Base-by-base conservation (phyloP, 768 basidiomycete genomes). In the Hydnum rufescens region DNA sequence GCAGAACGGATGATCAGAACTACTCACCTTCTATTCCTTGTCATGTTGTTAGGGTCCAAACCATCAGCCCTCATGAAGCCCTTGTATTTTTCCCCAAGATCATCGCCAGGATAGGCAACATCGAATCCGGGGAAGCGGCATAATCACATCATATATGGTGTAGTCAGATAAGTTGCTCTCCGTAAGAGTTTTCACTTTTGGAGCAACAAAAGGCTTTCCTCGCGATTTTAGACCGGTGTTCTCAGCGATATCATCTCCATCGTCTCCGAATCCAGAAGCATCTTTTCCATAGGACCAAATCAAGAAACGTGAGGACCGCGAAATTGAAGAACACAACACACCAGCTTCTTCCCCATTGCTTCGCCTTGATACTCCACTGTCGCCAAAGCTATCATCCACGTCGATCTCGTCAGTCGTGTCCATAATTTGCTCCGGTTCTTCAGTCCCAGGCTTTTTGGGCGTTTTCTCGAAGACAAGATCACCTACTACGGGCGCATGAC, bases 91-190 rank as follows among this genome's bases (percentile, higher is more conserved):
- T 92, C 81, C 25, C 90, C 88, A n/a, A 96, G 74, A 19, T 69
- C 59, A 8, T 90, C 90, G 3, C 80, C 83, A 0, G 95, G 95
- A 63, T 87, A 96, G 31, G 82, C 81, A 19, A 97, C 87, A 60
- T 93, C 87, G 57, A 78, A 88, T 3, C 95, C 95, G 28, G 95
- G n/a, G 92, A 19, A 97, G 68, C n/a, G 95, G 92, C 80, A 97
- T 87, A 56, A 97, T 76, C 53, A 97, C 84, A 65, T 99, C 93
- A 60, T 88, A 87, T 56, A 97, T 87, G 16, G 79, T 76, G 65
- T 90, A 82, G 53, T 82, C 77, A 60, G 76, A 69, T 44, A 89
- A 64, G 62, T 96, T 87, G 18, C 73, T 82, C 58, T 76, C 76
- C 0, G 78, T 78, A 51, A 99, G 65, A 2, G 78, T 77, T 65